Conservation (phyloP, 495 filamentous ascomycete genomes). For the Cenococcum geophilum region DNA sequence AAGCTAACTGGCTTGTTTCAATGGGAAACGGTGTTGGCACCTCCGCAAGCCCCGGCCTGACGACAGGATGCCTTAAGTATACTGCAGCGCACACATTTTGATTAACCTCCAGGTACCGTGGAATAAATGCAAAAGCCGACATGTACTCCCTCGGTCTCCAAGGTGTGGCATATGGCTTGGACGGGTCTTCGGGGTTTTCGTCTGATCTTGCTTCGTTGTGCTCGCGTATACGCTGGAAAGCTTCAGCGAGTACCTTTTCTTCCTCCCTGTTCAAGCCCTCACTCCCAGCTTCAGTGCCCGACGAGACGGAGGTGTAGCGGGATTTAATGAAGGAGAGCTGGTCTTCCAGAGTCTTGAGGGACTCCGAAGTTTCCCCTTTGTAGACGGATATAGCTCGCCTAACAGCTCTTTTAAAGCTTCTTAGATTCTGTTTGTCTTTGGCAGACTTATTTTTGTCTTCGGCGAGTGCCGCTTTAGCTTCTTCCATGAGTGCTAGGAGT, state of each 20-base stretch:
- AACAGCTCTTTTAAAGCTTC: slow-evolving; percentile 34
- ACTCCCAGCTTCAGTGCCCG: slow-evolving; percentile 9
- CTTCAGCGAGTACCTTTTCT: slow-evolving; percentile 20
- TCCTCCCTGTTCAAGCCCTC: slow-evolving; percentile 14
- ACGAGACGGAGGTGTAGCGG: slow-evolving; percentile 18
- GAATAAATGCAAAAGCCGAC: slow-evolving; percentile 88
- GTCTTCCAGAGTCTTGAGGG: slow-evolving; percentile 45
- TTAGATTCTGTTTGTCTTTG: slow-evolving; percentile 28
- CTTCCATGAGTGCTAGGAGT: slow-evolving; percentile 19
- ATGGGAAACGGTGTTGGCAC: slow-evolving; percentile 78
- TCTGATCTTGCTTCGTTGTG: slow-evolving; percentile 29
- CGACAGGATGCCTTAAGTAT: slow-evolving; percentile 91
- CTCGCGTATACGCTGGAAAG: slow-evolving; percentile 24
- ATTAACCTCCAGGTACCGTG: slow-evolving; percentile 93
- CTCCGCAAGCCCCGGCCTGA: slow-evolving; percentile 77
- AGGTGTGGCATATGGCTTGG: slow-evolving; percentile 83
- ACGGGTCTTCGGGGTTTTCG: slow-evolving; percentile 47
- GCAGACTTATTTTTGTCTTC: slow-evolving; percentile 24
- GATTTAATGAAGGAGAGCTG: slow-evolving; percentile 44
- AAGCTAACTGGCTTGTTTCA: slow-evolving; percentile 64
- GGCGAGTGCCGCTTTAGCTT: slow-evolving; percentile 29
- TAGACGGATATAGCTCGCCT: slow-evolving; percentile 49
- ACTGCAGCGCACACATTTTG: slow-evolving; percentile 92
- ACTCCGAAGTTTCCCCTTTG: slow-evolving; percentile 37
- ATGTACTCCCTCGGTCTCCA: slow-evolving; percentile 87